Percentiles rank a stretch among this genome's conserved stretches.
These are phyloP conservation scores for Austroboletus eburneus DNA, from an alignment of 768 basidiomycete genomes.

Conservation along the genomic window DNA sequence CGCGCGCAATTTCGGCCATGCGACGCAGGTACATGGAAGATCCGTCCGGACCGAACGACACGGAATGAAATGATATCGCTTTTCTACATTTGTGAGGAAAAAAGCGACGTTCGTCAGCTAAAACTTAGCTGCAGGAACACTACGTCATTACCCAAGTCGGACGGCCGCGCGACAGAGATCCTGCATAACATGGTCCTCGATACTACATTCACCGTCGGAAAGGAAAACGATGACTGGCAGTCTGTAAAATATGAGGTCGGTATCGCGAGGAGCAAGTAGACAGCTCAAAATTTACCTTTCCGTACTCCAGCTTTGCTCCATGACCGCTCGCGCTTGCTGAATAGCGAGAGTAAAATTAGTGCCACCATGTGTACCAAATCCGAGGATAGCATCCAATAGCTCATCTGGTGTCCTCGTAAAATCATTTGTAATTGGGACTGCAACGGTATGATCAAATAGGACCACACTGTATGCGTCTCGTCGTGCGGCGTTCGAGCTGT, in stretches of 20 bases:
- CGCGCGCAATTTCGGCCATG: slow-evolving; percentile 53
- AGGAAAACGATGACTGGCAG: slow-evolving; percentile 38
- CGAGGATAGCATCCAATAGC: slow-evolving; percentile 38
- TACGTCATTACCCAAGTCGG: slow-evolving; percentile 38
- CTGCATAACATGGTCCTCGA: slow-evolving; percentile 35
- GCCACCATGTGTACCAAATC: slow-evolving; percentile 27
- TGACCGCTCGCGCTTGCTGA: slow-evolving; percentile 29
- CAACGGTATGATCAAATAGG: slow-evolving; percentile 36
- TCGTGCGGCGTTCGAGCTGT: slow-evolving; percentile 27
- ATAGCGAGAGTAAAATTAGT: slow-evolving; percentile 47
- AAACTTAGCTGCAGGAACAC: too few relatives aligned
- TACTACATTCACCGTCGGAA: slow-evolving; percentile 44
- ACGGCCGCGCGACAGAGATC: slow-evolving; percentile 41
- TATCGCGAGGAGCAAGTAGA: too few relatives aligned
- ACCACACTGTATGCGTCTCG: slow-evolving; percentile 56
- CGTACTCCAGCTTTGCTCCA: slow-evolving; percentile 47
- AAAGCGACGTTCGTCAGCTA: neutral
- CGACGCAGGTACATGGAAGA: slow-evolving; percentile 32
- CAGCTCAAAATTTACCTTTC: slow-evolving; percentile 35
- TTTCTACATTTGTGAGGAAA: slow-evolving; percentile 32
- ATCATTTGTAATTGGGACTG: slow-evolving; percentile 39
- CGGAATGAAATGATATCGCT: slow-evolving; percentile 53
- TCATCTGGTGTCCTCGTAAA: slow-evolving; percentile 42
- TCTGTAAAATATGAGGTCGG: slow-evolving; percentile 1
- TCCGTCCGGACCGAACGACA: slow-evolving; percentile 45